Base-by-base conservation (phyloP, 768 basidiomycete genomes). In the Albatrellus ellisii region DNA sequence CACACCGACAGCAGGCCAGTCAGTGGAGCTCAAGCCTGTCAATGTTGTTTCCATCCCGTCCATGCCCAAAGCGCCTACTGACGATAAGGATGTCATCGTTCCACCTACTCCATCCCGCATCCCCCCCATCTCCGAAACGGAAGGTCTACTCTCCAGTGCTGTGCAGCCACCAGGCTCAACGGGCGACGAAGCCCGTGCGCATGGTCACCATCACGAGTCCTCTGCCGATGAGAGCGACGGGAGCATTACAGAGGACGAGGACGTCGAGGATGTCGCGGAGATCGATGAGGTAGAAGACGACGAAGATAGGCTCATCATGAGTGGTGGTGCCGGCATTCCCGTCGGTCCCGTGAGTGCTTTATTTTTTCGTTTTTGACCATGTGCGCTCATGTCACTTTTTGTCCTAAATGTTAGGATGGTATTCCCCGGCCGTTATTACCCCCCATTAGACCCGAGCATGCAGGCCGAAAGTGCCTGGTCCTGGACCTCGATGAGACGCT, bases 401-500 rank as follows among this genome's bases (percentile, higher is more conserved):
- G n/a, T n/a, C n/a, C 35, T 42, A 41, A 46, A 21, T 35, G 26
- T 22, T 47, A 94, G 88, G 87, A 99, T 54, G 94, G 94, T 10
- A 57, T 71, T 17, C 88, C 89, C 10, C 72, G 75, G 46, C 94
- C 94, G 4, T 66, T 99, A n/a, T 61, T 99, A 6, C 90, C 89
- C 11, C 85, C 87, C 20, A 67, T 97, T 47, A 65, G 75, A 3
- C 75, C 79, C 9, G 77, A 83, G 14, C 85, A 94, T 52, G 72
- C 64, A 25, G 94, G 94, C 24, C 68, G 90, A 43, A 99, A 99
- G 64, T 98, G 95, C 54, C 72, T 98, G 9, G 91, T 98, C 32
- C 73, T 99, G 20, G 95, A 99, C 63, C 70, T 99, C 29, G 94
- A 99, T 52, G 94, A 99, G 63, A 99, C 95, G 2, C 69, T 99